Evolutionary conservation across 108 stramenopile genomes (phyloP).

Genomic region (Nannochloropsis gaditana): DNA sequence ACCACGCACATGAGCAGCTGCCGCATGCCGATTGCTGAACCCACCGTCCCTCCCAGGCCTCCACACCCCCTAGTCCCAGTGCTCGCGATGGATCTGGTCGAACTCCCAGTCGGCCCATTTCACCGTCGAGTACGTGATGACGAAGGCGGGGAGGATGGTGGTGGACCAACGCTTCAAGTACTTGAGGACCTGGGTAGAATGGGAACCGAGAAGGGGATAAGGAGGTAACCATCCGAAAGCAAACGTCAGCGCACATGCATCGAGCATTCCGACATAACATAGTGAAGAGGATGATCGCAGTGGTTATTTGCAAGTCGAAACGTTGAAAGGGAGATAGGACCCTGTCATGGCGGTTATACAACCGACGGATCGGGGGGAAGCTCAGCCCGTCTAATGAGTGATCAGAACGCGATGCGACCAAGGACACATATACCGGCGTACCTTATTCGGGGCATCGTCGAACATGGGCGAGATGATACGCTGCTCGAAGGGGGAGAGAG

Average conservation of each 20-base stretch:
- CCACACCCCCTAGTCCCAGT: not conserved
- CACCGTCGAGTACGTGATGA: not conserved
- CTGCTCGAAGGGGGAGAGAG: not conserved
- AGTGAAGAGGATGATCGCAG: not conserved
- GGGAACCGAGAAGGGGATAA: not conserved
- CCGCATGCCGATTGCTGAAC: not conserved
- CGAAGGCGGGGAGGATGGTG: not conserved
- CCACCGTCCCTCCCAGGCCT: too few species aligned
- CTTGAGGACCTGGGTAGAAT: not conserved
- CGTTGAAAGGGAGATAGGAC: too few species aligned
- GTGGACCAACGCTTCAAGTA: not conserved
- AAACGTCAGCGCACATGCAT: not conserved
- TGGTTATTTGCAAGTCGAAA: too few species aligned
- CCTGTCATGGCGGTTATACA: not conserved
- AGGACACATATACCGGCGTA: not conserved
- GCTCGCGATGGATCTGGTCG: slow-evolving; percentile 15
- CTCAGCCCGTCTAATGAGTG: too few species aligned
- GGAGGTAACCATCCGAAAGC: not conserved
- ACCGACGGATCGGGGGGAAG: not conserved
- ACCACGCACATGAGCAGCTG: too few species aligned
- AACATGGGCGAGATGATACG: slow-evolving; percentile 4
- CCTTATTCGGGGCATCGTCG: not conserved
- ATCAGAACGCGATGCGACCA: too few species aligned
- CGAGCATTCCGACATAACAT: not conserved
- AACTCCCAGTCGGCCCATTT: slow-evolving; percentile 19